Base-by-base conservation (phyloP, 371 early-diverging fungal species). In the Mucor circinelloides region DNA sequence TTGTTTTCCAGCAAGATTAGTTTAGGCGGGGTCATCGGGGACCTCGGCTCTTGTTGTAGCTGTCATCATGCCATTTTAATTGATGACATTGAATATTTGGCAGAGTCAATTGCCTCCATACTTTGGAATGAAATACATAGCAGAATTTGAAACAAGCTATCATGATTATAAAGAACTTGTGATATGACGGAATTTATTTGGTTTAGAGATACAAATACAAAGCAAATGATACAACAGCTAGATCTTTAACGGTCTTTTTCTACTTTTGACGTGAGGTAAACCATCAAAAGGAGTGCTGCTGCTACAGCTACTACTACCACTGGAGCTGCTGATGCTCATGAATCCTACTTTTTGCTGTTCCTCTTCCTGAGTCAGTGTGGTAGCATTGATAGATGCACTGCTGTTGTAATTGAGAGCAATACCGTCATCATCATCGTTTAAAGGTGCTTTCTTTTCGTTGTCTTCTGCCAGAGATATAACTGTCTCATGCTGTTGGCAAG, bases 331-430 rank as follows among this genome's bases (percentile, higher is more conserved):
- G 12, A 17, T 54, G 17, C 31, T 31, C 13, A 57, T 25, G 50
- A 57, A 66, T 6, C 56, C 48, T 25, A 58, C 23, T 15, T 64
- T 59, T 23, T 55, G 63, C 23, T 69, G 69, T 21, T 69, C 69
- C 28, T 69, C 69, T 46, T 69, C 69, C 58, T 69, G 69, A 8
- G 69, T 66, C n/a, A 66, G 44, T 3, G 70, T 70, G 19, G 58
- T 57, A 1, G 55, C 56, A 25, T 57, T 58, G 54, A 60, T 27
- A n/a, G 60, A 58, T 15, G 48, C 28, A 17, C 60, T 60, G 57
- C 68, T 46, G 25, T 17, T 48, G 23, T 58, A 58, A 2, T 48
- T 36, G 4, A 31, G n/a, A 15, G 12, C 63, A 38, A 13, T 38
- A 5, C 38, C 17, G 5, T 40, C 27, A 4, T 58, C 42, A 10